Evolutionary conservation across 192 early-diverging fungal genomes (phyloP).

Genomic region (Coemansia brasiliensis): DNA sequence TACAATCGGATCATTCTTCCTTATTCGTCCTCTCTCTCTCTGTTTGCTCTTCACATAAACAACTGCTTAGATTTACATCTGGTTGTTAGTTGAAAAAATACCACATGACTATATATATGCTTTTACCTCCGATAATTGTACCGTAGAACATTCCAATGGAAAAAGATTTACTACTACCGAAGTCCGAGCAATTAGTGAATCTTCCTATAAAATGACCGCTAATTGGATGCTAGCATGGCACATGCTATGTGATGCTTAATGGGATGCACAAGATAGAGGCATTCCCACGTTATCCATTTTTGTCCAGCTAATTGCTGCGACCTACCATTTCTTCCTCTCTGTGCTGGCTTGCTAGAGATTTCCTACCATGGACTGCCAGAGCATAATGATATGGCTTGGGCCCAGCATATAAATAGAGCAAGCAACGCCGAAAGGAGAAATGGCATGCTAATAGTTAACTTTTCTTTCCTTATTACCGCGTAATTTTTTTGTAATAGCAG

Average conservation of each 20-base stretch:
- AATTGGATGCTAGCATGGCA: neutral
- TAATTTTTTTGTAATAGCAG: conserved; percentile 1
- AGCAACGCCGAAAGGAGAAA: too few relatives aligned
- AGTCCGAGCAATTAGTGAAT: neutral
- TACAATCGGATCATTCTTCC: too few relatives aligned
- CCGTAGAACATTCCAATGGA: neutral
- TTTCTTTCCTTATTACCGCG: neutral
- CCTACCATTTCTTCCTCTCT: too few relatives aligned
- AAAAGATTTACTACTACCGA: neutral
- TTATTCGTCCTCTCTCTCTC: too few relatives aligned
- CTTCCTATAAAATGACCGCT: conserved; percentile 3
- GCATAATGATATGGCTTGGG: too few relatives aligned
- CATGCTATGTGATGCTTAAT: neutral
- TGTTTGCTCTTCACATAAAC: too few relatives aligned
- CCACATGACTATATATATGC: neutral
- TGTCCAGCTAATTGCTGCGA: neutral
- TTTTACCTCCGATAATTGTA: conserved; percentile 2
- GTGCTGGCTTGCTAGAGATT: too few relatives aligned
- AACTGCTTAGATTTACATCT: too few relatives aligned
- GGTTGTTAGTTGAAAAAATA: too few relatives aligned
- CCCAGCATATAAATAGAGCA: too few relatives aligned
- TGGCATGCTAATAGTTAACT: neutral
- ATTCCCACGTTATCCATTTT: neutral
- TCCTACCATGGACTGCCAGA: too few relatives aligned
- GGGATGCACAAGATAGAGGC: neutral